Base-by-base conservation (phyloP, 805 yeast species). In the Barnettozyma californica region DNA sequence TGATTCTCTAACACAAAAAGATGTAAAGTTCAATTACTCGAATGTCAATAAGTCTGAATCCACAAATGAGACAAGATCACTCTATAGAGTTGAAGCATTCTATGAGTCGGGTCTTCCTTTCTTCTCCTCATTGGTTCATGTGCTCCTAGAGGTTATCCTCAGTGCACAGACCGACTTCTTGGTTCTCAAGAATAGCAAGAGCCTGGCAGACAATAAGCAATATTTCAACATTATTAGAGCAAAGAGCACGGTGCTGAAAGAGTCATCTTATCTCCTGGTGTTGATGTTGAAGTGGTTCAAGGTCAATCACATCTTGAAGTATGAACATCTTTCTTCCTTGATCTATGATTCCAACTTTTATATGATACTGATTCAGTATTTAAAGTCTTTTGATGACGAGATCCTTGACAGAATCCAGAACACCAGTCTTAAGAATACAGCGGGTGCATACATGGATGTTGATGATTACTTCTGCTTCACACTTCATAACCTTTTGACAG, bases 211-310 rank as follows among this genome's bases (percentile, higher is more conserved):
- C 6, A 74, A 25, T 3, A 75, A 44, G 6, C 40, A n/a, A 2
- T 21, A 18, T 52, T 66, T 81, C 19, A 90, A 84, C 54, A 68
- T 81, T 2, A 52, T 71, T 5, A 73, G 84, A 52, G 69, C 78
- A n/a, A 84, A 83, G 53, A 92, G 86, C 56, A 66, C 79, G 3
- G 69, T 83, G 1, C 58, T 84, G 45, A 84, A 82, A 54, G 77
- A 83, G 4, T 68, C 83, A 2, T 70, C 84, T 0, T 77, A 78
- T 1, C 74, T 81, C 1, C 47, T 88, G 1, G 56, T 68, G 10
- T 56, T 78, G 19, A 60, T 94, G 19, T 61, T 84, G 31, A 77
- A 76, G 57, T 91, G 97, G 97, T 84, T 87, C 62, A 87, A 86
- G 60, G 63, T 75, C 9, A 84, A 80, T 41, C 97, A 94, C 62